Base-by-base conservation (phyloP, 1,284 basidiomycete genomes). In the Termitomyces sp. region DNA sequence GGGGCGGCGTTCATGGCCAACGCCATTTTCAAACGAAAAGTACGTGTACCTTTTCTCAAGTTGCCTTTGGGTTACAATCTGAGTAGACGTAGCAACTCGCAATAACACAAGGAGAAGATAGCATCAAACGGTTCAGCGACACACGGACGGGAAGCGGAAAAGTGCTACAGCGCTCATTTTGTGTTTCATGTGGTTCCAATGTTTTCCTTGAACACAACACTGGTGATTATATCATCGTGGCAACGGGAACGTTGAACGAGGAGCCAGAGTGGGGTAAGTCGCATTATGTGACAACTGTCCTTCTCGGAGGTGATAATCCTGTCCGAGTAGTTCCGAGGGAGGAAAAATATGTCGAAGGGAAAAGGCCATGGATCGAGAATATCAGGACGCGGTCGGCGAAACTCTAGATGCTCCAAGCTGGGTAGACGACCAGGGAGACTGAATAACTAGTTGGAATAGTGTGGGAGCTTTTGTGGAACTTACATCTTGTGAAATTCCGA, bases 1-100 rank as follows among this genome's bases (percentile, higher is more conserved):
- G 71, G 70, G 9, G 67, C 67, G 9, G 67, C 67, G 2, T 72
- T 72, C 60, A 63, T 70, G 61, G 61, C 65, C 17, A 69, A 72
- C 53, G 57, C 63, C 5, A 61, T 67, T 50, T 73, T 70, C 61
- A 67, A 68, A 52, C 59, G 59, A 15, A 54, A 66, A 42, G 70
- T 71, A 46, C 26, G 63, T 57, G 3, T 36, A 2, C 30, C 41
- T 9, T 17, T 24, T 43, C 38, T 36, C 4, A 42, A 38, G 13
- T 31, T 12, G 15, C 33, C 31, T n/a, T 45, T 24, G 31, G 21
- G 24, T 30, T 13, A 2, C 45, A 8, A 24, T 2, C 36, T 50
- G 47, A 19, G 15, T 28, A 31, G 33, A 30, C 28, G 9, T 41
- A 62, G 59, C 49, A 61, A 53, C 52, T 62, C 30, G 38, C 31